phyloP scores from a whole-genome alignment of 257 asterid species.

The Dorcoceras hygrometricum region DNA sequence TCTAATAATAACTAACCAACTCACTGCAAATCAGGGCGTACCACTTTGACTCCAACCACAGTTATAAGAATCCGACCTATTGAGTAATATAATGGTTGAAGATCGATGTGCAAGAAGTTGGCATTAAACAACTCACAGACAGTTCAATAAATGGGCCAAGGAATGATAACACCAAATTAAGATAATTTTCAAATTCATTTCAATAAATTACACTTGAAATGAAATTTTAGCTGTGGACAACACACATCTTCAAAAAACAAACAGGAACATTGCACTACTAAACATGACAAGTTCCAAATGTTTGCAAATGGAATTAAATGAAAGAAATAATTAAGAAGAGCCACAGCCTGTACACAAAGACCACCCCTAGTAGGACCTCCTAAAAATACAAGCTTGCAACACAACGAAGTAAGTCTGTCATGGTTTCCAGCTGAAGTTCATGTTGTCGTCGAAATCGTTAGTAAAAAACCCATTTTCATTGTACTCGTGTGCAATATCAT shows the following conservation, averaged over 20 bases:
- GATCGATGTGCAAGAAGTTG: background rate
- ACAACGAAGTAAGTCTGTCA: slow-evolving; percentile 36
- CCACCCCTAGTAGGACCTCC: slow-evolving; percentile 17
- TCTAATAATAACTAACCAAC: no score
- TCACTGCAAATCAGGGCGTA: no score
- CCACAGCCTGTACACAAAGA: slow-evolving; percentile 62
- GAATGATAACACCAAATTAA: background rate
- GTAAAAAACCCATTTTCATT: slow-evolving; percentile 65
- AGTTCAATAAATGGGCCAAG: background rate
- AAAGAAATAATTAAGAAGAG: slow-evolving; percentile 15
- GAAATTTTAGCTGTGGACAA: slow-evolving; percentile 20
- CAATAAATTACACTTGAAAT: slow-evolving; percentile 40
- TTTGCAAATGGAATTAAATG: background rate
- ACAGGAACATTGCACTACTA: slow-evolving; percentile 21
- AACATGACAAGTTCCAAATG: slow-evolving; percentile 37
- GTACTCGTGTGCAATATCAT: slow-evolving; percentile 62
- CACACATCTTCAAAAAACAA: slow-evolving; percentile 22
- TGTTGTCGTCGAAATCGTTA: slow-evolving; percentile 64
- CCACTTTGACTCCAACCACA: no score
- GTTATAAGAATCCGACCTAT: no score
- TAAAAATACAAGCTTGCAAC: slow-evolving; percentile 1
- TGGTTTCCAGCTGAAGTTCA: slow-evolving; percentile 78
- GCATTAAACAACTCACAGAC: background rate
- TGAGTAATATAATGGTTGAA: no score
- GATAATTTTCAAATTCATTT: no score